phyloP scores from a whole-genome alignment of 2,329 filamentous ascomycete species.

The Stachybotrys elegans region DNA sequence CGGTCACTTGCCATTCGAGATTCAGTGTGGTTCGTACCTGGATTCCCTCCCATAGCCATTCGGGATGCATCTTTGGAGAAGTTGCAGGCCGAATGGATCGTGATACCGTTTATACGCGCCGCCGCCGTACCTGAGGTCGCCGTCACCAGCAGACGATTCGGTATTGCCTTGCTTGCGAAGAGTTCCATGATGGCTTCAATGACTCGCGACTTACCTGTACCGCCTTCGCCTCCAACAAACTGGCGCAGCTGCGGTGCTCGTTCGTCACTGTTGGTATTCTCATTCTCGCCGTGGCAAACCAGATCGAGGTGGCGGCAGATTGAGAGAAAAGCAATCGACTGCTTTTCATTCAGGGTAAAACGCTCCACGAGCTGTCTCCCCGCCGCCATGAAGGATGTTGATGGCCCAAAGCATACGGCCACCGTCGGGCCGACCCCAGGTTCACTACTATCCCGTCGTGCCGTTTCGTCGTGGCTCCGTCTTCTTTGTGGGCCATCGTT shows the following conservation, averaged over 20 bases:
- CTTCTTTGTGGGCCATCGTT: neutral
- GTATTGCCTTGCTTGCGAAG: neutral
- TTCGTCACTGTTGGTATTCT: neutral
- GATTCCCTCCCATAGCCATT: neutral
- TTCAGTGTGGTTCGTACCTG: neutral
- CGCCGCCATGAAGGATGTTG: neutral
- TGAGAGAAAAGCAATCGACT: neutral
- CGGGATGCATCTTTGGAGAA: constrained; percentile 4
- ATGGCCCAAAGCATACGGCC: neutral
- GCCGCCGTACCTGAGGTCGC: constrained; percentile 5
- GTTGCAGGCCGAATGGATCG: constrained; percentile 8
- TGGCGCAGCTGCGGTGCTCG: too few species aligned
- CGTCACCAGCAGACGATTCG: constrained; percentile 1
- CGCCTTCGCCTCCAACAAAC: constrained; percentile 3
- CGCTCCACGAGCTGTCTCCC: neutral
- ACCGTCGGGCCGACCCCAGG: neutral
- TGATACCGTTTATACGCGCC: constrained; percentile 9
- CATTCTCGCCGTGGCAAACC: neutral
- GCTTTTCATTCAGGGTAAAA: neutral
- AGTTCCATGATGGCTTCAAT: neutral
- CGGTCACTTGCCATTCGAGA: neutral
- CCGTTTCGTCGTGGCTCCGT: neutral
- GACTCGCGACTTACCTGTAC: constrained; percentile 2
- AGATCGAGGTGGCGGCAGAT: neutral
- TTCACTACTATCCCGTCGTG: neutral